These are phyloP conservation scores for Rhipidocladum racemiflorum DNA, from an alignment of 176 grass and related monocot genomes.

Conservation along the genomic window DNA sequence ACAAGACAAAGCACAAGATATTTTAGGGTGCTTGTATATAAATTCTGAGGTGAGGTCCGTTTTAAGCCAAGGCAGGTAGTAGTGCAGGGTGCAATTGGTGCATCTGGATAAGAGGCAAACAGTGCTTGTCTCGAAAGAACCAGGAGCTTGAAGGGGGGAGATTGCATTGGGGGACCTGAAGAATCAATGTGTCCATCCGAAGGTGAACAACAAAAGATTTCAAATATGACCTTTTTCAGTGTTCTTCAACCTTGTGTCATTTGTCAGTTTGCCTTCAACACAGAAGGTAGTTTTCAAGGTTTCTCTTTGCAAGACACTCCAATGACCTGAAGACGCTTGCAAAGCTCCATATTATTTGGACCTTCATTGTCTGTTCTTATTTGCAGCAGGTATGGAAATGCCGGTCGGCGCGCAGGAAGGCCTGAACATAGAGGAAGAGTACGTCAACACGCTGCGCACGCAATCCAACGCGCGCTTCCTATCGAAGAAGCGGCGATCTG, in stretches of 20 bases:
- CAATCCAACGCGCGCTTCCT: slow-evolving; percentile 31
- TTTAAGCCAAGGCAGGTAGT: slow-evolving; percentile 30
- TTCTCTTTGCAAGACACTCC: background rate
- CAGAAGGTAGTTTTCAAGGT: background rate
- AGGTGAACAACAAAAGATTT: slow-evolving; percentile 14
- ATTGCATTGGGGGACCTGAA: background rate
- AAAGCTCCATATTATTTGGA: background rate
- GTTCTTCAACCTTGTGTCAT: background rate
- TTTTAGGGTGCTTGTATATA: slow-evolving; percentile 27
- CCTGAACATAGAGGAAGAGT: slow-evolving; percentile 38
- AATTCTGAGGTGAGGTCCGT: slow-evolving; percentile 10
- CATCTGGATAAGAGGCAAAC: slow-evolving; percentile 6
- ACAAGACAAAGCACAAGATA: background rate
- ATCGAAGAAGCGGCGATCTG: background rate
- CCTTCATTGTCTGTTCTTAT: background rate
- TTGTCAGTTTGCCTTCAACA: background rate
- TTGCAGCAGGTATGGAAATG: slow-evolving; percentile 16
- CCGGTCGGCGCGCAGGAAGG: background rate
- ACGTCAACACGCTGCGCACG: slow-evolving; percentile 25
- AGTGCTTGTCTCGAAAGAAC: background rate
- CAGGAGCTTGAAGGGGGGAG: background rate
- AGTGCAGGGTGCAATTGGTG: background rate
- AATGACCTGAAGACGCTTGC: background rate
- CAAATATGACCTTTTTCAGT: background rate
- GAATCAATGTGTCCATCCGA: slow-evolving; percentile 10